Evolutionary conservation across 2,329 filamentous ascomycete species (phyloP).

Genomic region (Pseudogymnoascus sp.): DNA sequence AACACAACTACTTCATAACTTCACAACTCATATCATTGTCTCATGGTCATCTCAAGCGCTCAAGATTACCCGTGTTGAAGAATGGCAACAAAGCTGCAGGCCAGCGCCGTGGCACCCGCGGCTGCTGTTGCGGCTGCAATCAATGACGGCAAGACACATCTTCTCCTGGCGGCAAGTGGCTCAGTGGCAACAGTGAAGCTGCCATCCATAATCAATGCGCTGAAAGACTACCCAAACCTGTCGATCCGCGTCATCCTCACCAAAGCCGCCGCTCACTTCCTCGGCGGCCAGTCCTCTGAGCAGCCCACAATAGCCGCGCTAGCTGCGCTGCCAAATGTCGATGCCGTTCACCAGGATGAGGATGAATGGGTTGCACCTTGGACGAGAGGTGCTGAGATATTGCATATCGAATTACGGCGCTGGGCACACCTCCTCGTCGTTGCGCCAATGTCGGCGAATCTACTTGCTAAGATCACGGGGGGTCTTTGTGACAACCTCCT

Average conservation of each 20-base stretch:
- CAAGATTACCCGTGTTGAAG: neutral
- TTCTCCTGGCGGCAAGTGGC: slow-evolving; percentile 60
- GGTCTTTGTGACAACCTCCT: slow-evolving; percentile 75
- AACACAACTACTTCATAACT: slow-evolving; percentile 1
- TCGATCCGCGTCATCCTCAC: slow-evolving; percentile 85
- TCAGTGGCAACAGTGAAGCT: slow-evolving; percentile 88
- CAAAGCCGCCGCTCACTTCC: slow-evolving; percentile 63
- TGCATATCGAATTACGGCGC: slow-evolving; percentile 82
- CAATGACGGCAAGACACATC: slow-evolving; percentile 48
- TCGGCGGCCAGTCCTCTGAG: slow-evolving; percentile 66
- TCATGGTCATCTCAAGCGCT: neutral
- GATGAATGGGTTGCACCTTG: slow-evolving; percentile 79
- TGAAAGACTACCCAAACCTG: slow-evolving; percentile 43
- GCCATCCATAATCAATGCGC: slow-evolving; percentile 54
- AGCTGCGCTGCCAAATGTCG: slow-evolving; percentile 58
- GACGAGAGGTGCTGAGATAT: slow-evolving; percentile 68
- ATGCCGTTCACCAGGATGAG: slow-evolving; percentile 73
- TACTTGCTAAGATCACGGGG: slow-evolving; percentile 71
- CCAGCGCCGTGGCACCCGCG: neutral
- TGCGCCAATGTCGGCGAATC: slow-evolving; percentile 76
- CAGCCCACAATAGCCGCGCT: slow-evolving; percentile 63
- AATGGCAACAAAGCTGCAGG: neutral
- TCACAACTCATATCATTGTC: neutral
- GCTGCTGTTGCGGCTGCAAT: slow-evolving; percentile 1
- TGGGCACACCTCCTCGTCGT: slow-evolving; percentile 78